Evolutionary conservation across 345 rosid genomes (phyloP).

Genomic region (Reutealis trisperma): DNA sequence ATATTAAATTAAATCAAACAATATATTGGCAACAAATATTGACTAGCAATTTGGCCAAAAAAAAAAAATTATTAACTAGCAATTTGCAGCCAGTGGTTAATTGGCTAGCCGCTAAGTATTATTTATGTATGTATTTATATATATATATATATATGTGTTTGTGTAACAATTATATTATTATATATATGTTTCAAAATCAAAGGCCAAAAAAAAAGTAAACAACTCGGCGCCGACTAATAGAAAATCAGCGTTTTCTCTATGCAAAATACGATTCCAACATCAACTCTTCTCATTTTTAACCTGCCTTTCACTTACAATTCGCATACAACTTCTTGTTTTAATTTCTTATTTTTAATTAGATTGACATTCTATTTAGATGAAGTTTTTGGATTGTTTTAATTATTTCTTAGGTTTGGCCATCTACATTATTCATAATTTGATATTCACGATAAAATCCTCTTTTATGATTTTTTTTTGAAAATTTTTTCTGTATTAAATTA

Average conservation of each 20-base stretch:
- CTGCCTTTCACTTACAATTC: constrained; percentile 13
- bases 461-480: too few species aligned
- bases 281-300: neutral
- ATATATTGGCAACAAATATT: too few species aligned
- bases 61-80: neutral
- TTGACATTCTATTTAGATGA: neutral
- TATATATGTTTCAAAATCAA: constrained; percentile 13
- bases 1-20: neutral
- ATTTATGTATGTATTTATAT: neutral
- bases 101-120: neutral
- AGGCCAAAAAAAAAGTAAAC: constrained; percentile 18
- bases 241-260: neutral
- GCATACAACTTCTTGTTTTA: constrained; percentile 19
- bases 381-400: too few species aligned
- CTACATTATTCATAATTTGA: too few species aligned
- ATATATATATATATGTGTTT: too few species aligned
- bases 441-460: too few species aligned
- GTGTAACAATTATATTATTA: too few species aligned
- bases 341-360: neutral
- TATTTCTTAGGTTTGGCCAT: too few species aligned
- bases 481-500: too few species aligned
- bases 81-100: neutral
- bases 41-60: neutral
- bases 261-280: neutral
- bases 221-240: constrained; percentile 40